Evolutionary conservation across 2,329 filamentous ascomycete species (phyloP).

Genomic region (Pseudogymnoascus sp.): DNA sequence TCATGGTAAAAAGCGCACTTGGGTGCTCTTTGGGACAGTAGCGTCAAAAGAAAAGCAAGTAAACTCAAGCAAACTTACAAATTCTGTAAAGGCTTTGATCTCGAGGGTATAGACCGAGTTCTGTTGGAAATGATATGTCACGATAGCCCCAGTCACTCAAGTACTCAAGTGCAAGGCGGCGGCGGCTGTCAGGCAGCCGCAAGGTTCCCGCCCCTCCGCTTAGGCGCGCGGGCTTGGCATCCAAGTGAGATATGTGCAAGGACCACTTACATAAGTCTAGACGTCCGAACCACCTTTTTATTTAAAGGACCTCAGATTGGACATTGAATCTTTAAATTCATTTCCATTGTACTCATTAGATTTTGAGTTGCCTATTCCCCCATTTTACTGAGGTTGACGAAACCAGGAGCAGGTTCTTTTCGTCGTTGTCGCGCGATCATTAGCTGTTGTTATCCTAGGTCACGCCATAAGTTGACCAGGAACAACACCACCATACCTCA

Average conservation of each 20-base stretch:
- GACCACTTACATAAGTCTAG: not conserved
- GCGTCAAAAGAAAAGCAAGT: not conserved
- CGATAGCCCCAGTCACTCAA: not conserved
- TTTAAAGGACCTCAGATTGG: not conserved
- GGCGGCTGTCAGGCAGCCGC: slow-evolving; percentile 3
- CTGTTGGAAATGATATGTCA: slow-evolving; percentile 8
- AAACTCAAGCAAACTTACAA: slow-evolving; percentile 1
- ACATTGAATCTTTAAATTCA: not conserved
- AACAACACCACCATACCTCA: not conserved
- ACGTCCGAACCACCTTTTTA: not conserved
- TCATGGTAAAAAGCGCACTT: not conserved
- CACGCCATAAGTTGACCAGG: not conserved
- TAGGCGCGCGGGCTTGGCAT: slow-evolving; percentile 7
- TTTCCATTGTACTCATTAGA: not conserved
- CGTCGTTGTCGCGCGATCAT: not conserved
- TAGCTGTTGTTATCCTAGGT: not conserved
- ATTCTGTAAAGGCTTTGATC: not conserved
- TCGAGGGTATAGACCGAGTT: slow-evolving; percentile 1
- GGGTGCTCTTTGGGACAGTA: not conserved
- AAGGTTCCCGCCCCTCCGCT: not conserved
- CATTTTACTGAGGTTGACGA: not conserved
- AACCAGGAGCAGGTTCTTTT: not conserved
- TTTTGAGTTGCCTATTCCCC: not conserved
- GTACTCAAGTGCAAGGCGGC: slow-evolving; percentile 3
- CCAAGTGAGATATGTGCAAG: not conserved